Conservation (phyloP, 169 alveolate species). For the Theileria parva region DNA sequence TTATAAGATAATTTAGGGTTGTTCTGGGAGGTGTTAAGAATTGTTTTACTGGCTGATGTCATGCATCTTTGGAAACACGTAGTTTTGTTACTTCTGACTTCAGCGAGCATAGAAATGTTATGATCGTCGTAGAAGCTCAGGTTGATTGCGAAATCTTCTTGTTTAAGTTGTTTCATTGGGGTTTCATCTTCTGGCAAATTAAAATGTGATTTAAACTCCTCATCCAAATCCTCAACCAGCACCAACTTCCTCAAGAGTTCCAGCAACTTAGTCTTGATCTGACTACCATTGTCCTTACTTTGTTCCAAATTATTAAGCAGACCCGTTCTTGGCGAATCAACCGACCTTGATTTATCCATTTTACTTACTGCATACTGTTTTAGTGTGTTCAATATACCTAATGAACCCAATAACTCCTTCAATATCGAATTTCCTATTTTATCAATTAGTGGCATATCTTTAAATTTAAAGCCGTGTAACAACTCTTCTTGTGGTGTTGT, state of each 20-base stretch:
- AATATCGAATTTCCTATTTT: slow-evolving; percentile 24
- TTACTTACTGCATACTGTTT: slow-evolving; percentile 6
- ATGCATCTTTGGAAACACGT: slow-evolving; percentile 5
- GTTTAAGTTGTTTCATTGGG: slow-evolving; percentile 1
- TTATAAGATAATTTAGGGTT: neutral
- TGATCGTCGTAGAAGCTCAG: slow-evolving; percentile 18
- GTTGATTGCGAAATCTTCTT: slow-evolving; percentile 9
- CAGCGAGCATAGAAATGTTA: slow-evolving; percentile 24
- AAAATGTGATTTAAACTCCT: neutral
- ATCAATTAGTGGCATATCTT: slow-evolving; percentile 10
- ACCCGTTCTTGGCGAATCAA: neutral
- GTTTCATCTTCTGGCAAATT: neutral
- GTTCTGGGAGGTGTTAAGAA: no score
- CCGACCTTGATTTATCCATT: neutral
- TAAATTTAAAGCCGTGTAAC: slow-evolving; percentile 27
- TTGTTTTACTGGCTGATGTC: neutral
- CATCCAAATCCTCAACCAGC: slow-evolving; percentile 17
- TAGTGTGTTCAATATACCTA: slow-evolving; percentile 32
- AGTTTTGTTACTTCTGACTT: slow-evolving; percentile 6
- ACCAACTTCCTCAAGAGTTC: slow-evolving; percentile 4
- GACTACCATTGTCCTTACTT: neutral
- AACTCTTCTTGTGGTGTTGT: slow-evolving; percentile 24
- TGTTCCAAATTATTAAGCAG: neutral
- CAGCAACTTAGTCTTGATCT: neutral
- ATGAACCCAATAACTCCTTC: slow-evolving; percentile 21